Percentiles rank a stretch among this genome's conserved stretches.
These are phyloP conservation scores for Penicillium tannophilum DNA, from an alignment of 495 filamentous ascomycete species.

Conservation along the genomic window DNA sequence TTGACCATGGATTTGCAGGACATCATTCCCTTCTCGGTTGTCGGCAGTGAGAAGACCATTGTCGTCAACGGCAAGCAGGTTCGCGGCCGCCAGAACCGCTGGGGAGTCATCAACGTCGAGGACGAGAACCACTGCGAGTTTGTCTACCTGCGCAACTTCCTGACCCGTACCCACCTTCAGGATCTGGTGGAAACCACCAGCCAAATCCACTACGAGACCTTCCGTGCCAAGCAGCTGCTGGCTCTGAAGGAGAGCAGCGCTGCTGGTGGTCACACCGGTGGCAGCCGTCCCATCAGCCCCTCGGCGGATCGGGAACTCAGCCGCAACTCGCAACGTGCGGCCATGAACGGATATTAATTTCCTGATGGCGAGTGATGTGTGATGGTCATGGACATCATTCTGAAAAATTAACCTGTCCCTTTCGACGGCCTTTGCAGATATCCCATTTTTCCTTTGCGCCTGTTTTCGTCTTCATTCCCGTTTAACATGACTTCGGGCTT, in stretches of 20 bases:
- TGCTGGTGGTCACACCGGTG: conserved; percentile 66
- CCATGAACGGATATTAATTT: conserved; percentile 92
- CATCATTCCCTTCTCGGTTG: conserved; percentile 96
- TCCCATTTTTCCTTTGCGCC: conserved; percentile 43
- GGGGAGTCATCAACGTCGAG: conserved; percentile 99
- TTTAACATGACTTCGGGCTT: conserved; percentile 23
- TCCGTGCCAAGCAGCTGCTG: conserved; percentile 98
- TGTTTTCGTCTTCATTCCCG: conserved; percentile 24
- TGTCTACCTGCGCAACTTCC: conserved; percentile 95
- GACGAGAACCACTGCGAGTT: conserved; percentile 99
- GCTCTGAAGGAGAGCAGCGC: conserved; percentile 97
- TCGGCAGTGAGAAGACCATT: conserved; percentile 96
- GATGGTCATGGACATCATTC: conserved; percentile 5
- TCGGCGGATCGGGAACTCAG: conserved; percentile 93
- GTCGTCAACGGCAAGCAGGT: conserved; percentile 97
- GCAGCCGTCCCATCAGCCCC: conserved; percentile 92
- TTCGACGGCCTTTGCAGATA: conserved; percentile 50
- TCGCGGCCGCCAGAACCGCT: conserved; percentile 96
- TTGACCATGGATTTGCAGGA: conserved; percentile 51
- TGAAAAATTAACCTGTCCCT: conserved; percentile 31
- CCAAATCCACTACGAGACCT: conserved; percentile 99
- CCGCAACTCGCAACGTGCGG: conserved; percentile 92
- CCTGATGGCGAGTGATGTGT: conserved; percentile 21
- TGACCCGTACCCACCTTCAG: conserved; percentile 93
- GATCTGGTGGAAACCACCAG: conserved; percentile 99